A percentile compares a stretch with the other conserved stretches of the same genome.
These are phyloP conservation scores for Xanthoparmelia taractica DNA, from an alignment of 495 filamentous ascomycete genomes.

Conservation along the genomic window DNA sequence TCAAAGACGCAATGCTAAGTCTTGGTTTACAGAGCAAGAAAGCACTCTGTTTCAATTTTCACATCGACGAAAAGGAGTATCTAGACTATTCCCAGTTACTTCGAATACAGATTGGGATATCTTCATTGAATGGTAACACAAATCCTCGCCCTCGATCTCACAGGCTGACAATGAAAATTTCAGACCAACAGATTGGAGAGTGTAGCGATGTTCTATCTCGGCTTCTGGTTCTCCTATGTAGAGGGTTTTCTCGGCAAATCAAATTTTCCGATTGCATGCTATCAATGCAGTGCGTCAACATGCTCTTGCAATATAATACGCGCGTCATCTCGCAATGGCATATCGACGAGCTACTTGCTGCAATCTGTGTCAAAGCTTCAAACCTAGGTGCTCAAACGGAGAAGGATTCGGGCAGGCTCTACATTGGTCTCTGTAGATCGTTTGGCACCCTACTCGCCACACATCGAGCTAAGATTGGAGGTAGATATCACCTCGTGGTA, in stretches of 20 bases:
- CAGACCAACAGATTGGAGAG: constrained; percentile 7
- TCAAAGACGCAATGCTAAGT: constrained; percentile 2
- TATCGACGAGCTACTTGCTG: constrained; percentile 55
- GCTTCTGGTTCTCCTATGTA: not conserved
- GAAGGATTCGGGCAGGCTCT: constrained; percentile 46
- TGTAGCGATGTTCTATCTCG: constrained; percentile 6
- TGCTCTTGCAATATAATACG: constrained; percentile 22
- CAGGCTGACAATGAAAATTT: not conserved
- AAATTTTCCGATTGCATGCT: constrained; percentile 9
- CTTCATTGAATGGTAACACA: constrained; percentile 11
- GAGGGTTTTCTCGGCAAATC: not conserved
- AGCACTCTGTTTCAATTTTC: constrained; percentile 1
- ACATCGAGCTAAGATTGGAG: constrained; percentile 58
- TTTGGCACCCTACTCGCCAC: constrained; percentile 48
- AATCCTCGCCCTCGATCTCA: not conserved
- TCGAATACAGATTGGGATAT: not conserved
- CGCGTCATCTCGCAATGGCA: constrained; percentile 59
- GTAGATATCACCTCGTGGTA: constrained; percentile 64
- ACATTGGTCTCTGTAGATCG: constrained; percentile 52
- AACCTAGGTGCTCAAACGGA: constrained; percentile 35
- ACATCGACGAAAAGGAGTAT: not conserved
- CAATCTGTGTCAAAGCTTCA: constrained; percentile 48
- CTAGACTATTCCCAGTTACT: constrained; percentile 3
- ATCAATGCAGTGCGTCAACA: constrained; percentile 20
- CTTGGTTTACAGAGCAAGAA: constrained; percentile 7